Conservation (phyloP, 768 basidiomycete species). For the Clavaria fumosa region DNA sequence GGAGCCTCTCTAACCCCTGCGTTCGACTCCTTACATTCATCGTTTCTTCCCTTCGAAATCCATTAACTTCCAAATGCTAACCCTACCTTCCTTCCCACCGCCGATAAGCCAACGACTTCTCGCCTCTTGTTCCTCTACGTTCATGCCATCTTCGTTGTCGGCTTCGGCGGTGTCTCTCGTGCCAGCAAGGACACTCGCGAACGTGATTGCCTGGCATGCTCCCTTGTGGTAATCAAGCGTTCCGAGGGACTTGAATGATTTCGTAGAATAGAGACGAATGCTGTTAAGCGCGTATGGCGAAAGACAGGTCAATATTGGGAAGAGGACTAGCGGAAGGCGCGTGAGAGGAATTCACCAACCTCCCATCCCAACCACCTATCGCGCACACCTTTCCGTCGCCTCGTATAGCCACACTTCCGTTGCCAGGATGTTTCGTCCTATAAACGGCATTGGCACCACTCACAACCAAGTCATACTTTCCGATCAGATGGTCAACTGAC, state of each 20-base stretch:
- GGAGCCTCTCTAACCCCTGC: too few species aligned
- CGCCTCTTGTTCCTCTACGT: conserved; percentile 25
- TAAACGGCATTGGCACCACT: conserved; percentile 8
- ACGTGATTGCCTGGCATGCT: conserved; percentile 59
- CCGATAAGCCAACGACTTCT: conserved; percentile 47
- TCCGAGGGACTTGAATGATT: conserved; percentile 69
- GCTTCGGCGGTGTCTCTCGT: conserved; percentile 18
- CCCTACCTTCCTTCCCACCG: conserved; percentile 52
- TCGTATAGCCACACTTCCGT: conserved; percentile 59
- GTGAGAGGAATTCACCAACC: conserved; percentile 33
- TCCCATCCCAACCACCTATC: conserved; percentile 89
- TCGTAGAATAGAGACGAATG: conserved; percentile 70
- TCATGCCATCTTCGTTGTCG: conserved; percentile 41
- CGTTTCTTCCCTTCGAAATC: conserved; percentile 26
- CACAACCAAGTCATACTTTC: conserved; percentile 46
- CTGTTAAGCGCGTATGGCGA: conserved; percentile 32
- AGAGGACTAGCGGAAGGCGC: neutral
- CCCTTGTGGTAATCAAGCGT: conserved; percentile 72
- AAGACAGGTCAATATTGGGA: neutral
- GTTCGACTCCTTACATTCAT: too few species aligned
- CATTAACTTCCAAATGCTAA: conserved; percentile 59
- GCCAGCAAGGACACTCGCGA: conserved; percentile 27
- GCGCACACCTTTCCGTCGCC: conserved; percentile 70
- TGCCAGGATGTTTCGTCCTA: conserved; percentile 66
- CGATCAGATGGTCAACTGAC: conserved; percentile 71